Evolutionary conservation across 352 stramenopile species (phyloP).

Genomic region (Phytopythium chamaehyphon): DNA sequence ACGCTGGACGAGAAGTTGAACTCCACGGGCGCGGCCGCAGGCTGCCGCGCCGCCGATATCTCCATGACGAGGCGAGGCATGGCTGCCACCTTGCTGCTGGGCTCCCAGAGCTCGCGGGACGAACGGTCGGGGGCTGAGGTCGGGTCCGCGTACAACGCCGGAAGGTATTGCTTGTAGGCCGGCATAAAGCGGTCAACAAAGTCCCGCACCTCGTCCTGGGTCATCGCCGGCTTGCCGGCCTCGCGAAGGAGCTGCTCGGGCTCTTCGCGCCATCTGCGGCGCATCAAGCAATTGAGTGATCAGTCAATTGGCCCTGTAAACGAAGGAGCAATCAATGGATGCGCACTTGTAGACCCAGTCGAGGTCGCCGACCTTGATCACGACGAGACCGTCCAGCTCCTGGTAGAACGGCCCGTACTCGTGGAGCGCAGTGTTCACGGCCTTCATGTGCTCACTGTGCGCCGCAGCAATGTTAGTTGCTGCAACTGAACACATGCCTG

Average conservation of each 20-base stretch:
- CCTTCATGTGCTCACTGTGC: slow-evolving; percentile 44
- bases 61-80: slow-evolving; percentile 57
- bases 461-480: not conserved
- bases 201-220: slow-evolving; percentile 59
- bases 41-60: slow-evolving; percentile 41
- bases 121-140: slow-evolving; percentile 5
- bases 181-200: slow-evolving; percentile 89
- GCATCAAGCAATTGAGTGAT: not conserved
- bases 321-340: not conserved
- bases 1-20: slow-evolving; percentile 45
- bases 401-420: slow-evolving; percentile 67
- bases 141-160: slow-evolving; percentile 46
- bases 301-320: slow-evolving; percentile 7
- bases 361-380: slow-evolving; percentile 68
- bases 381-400: slow-evolving; percentile 57
- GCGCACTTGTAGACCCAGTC: slow-evolving; percentile 83
- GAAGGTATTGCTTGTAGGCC: slow-evolving; percentile 69
- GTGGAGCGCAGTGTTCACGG: slow-evolving; percentile 59
- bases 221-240: slow-evolving; percentile 59
- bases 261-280: slow-evolving; percentile 73
- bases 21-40: slow-evolving; percentile 30
- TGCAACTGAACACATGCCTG: too few species aligned
- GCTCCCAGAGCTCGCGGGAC: not conserved
- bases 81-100: slow-evolving; percentile 16
- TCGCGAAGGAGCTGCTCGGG: slow-evolving; percentile 62